Evolutionary conservation across 2,329 filamentous ascomycete genomes (phyloP).

Genomic region (Juglanconis juglandina): DNA sequence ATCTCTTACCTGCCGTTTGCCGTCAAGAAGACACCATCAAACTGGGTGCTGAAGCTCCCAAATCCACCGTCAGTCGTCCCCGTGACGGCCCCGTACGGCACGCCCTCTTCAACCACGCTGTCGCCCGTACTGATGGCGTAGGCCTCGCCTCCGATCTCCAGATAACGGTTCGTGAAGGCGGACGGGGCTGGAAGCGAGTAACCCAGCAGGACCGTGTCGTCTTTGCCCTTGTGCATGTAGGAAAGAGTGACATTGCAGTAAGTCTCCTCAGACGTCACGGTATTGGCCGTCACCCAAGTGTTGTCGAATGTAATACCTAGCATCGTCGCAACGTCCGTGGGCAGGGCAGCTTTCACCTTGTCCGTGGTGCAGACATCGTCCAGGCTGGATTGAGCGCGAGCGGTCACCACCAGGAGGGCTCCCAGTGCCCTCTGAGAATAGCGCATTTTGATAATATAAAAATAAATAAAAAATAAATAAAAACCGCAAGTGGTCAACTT

Average conservation of each 20-base stretch:
- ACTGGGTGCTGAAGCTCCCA: conserved; percentile 26
- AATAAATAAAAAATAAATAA: no score
- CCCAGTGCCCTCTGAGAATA: no score
- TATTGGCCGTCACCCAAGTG: no score
- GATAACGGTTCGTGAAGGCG: conserved; percentile 41
- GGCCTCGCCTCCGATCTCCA: conserved; percentile 43
- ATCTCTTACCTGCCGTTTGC: conserved; percentile 30
- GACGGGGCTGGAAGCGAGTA: conserved; percentile 35
- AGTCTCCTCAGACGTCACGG: no score
- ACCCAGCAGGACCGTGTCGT: background rate
- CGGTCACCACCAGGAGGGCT: no score
- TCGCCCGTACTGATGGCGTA: conserved; percentile 38
- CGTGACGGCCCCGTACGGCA: conserved; percentile 43
- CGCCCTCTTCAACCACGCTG: conserved; percentile 33
- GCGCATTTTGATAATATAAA: no score
- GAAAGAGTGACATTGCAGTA: background rate
- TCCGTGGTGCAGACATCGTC: no score
- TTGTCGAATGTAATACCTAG: no score
- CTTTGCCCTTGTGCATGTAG: background rate
- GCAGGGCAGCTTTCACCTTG: no score
- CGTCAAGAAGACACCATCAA: conserved; percentile 26
- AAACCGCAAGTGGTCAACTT: no score
- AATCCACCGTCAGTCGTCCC: conserved; percentile 50
- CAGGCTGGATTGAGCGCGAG: no score
- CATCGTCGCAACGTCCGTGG: no score